These are phyloP conservation scores for Tillandsia leiboldiana DNA, from an alignment of 176 grass and related monocot genomes.

Conservation along the genomic window DNA sequence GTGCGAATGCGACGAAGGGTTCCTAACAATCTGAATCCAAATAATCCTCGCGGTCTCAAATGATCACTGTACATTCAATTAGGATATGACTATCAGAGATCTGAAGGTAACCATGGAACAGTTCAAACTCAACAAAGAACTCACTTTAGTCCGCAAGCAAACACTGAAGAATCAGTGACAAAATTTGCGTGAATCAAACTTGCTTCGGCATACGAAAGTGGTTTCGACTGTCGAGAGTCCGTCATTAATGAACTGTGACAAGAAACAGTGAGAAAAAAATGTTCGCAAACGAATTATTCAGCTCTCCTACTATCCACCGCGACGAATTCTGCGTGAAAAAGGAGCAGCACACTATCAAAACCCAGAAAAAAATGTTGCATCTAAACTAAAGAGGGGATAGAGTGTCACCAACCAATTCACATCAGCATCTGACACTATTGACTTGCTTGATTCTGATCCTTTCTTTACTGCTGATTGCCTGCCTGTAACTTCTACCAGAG, in stretches of 20 bases:
- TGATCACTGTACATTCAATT: conserved; percentile 29
- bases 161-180: conserved; percentile 25
- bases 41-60: conserved; percentile 25
- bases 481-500: conserved; percentile 31
- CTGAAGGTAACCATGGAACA: background rate
- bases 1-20: conserved; percentile 77
- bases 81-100: conserved; percentile 28
- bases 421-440: conserved; percentile 18
- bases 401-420: conserved; percentile 14
- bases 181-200: conserved; percentile 37
- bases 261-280: conserved; percentile 29
- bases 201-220: conserved; percentile 66
- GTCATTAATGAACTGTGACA: conserved; percentile 39
- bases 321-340: background rate
- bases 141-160: conserved; percentile 61
- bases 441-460: conserved; percentile 24
- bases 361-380: background rate
- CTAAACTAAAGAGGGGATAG: background rate
- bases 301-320: background rate
- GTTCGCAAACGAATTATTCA: background rate
- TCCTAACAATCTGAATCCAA: conserved; percentile 83
- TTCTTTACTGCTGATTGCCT: conserved; percentile 35
- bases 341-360: background rate
- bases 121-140: conserved; percentile 9
- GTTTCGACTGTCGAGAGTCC: conserved; percentile 45